Base-by-base conservation (phyloP, 1,284 basidiomycete species). In the Laetiporus sulphureus region DNA sequence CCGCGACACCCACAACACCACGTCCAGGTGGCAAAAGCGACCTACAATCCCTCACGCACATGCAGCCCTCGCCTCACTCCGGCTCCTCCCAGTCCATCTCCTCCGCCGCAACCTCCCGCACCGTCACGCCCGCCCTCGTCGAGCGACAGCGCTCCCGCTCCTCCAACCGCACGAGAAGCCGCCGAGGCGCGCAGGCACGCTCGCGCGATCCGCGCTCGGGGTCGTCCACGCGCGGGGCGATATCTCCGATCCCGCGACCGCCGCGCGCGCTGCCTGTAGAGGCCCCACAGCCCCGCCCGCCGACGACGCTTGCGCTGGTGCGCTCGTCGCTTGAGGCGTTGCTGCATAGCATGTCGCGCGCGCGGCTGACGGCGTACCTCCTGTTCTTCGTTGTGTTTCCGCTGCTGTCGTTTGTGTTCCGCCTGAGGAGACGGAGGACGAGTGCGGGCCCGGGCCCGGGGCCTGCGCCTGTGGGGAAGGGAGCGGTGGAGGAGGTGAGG, bases 381-480 rank as follows among this genome's bases (percentile, higher is more conserved):
- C 44, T 81, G 4, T 54, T 87, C 12, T 75, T 80, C 48, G 57
- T 84, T 30, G 56, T 85, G 2, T 58, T 87, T 3, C 81, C 84
- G 2, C 31, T 81, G 12, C 48, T 84, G 21, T 83, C 83, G 11
- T 67, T 81, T 35, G 42, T 75, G 16, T 54, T 83, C 23, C 71
- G 75, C 23, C 50, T 72, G 30, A 66, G 74, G 32, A 62, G 69
- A 38, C 65, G 68, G 39, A 61, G 61, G 41, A 63, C 5, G 18
- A 20, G n/a, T 3, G 27, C 19, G 20, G n/a, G 38, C 19, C 15
- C 32, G 30, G 13, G 38, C 31, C 7, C 29, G 48, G 10, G 55
- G 48, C n/a, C n/a, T 15, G 41, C 51, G 24, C 40, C 44, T 15
- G 47, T 53, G 10, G 53, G 47, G 1, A 71, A 63, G 22, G 15